Base-by-base conservation (phyloP, 108 stramenopile genomes). In the Parmales sp. region DNA sequence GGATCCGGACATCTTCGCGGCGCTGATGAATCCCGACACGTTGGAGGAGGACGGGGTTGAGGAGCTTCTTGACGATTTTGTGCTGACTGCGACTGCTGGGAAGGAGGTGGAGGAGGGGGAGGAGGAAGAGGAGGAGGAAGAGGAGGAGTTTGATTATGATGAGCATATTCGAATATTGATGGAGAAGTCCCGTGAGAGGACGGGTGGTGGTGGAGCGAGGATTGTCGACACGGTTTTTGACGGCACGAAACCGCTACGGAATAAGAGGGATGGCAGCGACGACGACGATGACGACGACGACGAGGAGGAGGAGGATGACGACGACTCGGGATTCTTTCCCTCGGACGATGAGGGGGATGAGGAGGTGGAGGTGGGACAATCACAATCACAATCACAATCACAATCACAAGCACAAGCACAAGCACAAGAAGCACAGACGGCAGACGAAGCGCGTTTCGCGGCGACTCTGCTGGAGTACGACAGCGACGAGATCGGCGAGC, bases 21-120 rank as follows among this genome's bases (percentile, higher is more conserved):
- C n/a, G n/a, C n/a, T 44, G 43, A 44, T 16, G 43, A 13, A 9
- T 9, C 9, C 43, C 13, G 43, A 44, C 9, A 44, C 43, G 43
- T 9, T 9, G 34, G 71, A 69, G 64, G 71, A 72, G 38, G 74
- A 38, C 2, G 88, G 83, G 23, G 87, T 75, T 72, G 94, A 93
- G 77, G 91, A 95, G 65, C 70, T 98, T 7, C 80, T 91, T 68
- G 97, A 98, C 77, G 97, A 98, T 73, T 98, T 95, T 74, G 84
- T 94, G 45, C 39, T 91, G 69, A 87, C 89, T 63, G 96, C 93
- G 5, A 89, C 87, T 77, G 63, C 91, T 11, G 54, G 31, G 26
- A 60, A 95, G 79, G 91, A 96, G 66, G 83, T 84, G 45, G 51
- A 66, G 1, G 77, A 69, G 2, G 71, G 37, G n/a, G 72, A 76